Percentiles rank a stretch among this genome's conserved stretches.
phyloP scores from a whole-genome alignment of 1,284 basidiomycete species.

The Puccinia hordei region DNA sequence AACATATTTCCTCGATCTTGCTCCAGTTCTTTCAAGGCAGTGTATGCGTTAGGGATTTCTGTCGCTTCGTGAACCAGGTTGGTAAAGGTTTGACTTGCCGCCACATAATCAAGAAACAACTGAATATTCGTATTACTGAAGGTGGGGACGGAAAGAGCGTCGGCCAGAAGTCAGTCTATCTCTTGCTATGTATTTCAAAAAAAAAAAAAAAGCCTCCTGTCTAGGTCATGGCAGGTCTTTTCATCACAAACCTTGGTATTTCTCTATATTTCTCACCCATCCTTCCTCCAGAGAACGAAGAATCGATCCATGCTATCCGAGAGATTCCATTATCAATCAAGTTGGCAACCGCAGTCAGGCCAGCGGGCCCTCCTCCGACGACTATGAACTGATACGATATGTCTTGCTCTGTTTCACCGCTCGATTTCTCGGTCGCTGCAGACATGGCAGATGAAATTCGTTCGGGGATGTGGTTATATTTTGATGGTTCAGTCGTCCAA shows the following conservation, averaged over 20 bases:
- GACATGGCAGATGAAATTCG: neutral
- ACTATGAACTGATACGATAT: conserved; percentile 19
- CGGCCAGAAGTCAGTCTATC: no score
- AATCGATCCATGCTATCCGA: conserved; percentile 32
- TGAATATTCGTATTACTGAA: conserved; percentile 30
- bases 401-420: neutral
- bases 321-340: conserved; percentile 25
- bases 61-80: neutral
- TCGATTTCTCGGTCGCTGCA: neutral
- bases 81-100: conserved; percentile 10
- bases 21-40: neutral
- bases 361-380: conserved; percentile 22
- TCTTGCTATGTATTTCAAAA: no score
- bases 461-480: no score
- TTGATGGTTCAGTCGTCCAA: no score
- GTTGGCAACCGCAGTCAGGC: conserved; percentile 26
- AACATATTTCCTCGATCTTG: conserved; percentile 6
- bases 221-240: no score
- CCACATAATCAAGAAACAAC: conserved; percentile 33
- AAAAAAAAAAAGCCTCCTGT: no score
- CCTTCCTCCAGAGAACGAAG: conserved; percentile 11
- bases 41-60: neutral
- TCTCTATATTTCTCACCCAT: conserved; percentile 9
- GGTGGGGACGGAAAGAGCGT: no score
- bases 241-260: conserved; percentile 15